Evolutionary conservation across 768 basidiomycete species (phyloP).

Genomic region (Pleurotus cornucopiae): DNA sequence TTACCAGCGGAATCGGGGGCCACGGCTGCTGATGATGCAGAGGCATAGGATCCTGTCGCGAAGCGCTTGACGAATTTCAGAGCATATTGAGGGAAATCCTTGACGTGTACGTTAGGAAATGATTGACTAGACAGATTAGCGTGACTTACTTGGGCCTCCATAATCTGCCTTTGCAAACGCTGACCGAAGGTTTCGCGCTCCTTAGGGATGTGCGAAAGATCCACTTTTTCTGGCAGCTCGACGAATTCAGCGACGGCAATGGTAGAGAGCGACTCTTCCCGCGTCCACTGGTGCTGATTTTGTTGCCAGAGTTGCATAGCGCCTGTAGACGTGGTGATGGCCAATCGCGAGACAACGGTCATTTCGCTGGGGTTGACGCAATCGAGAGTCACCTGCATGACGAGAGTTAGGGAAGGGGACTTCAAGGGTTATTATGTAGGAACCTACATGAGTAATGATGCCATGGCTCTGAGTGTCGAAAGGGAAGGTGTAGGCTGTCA

Average conservation of each 20-base stretch:
- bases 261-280: conserved; percentile 76
- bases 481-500: conserved; percentile 52
- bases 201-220: conserved; percentile 28
- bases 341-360: conserved; percentile 35
- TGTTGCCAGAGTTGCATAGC: conserved; percentile 72
- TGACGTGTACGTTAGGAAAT: not conserved
- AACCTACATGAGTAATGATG: conserved; percentile 58
- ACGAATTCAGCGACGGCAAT: conserved; percentile 66
- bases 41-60: conserved; percentile 60
- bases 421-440: not conserved
- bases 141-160: conserved; percentile 51
- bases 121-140: too few species aligned
- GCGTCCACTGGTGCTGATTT: conserved; percentile 59
- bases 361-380: conserved; percentile 33
- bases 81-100: conserved; percentile 73
- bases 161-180: conserved; percentile 53
- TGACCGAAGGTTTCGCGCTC: conserved; percentile 44
- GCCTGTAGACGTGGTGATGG: conserved; percentile 72
- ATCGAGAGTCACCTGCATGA: conserved; percentile 47
- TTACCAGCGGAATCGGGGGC: conserved; percentile 23
- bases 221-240: conserved; percentile 64
- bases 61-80: conserved; percentile 67
- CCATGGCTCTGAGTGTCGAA: conserved; percentile 69
- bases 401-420: conserved; percentile 1
- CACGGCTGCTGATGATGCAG: conserved; percentile 33